Percentiles rank a stretch among this genome's conserved stretches.
Conservation (phyloP, 129 eudicot species). For the Flaveria trinervia region DNA sequence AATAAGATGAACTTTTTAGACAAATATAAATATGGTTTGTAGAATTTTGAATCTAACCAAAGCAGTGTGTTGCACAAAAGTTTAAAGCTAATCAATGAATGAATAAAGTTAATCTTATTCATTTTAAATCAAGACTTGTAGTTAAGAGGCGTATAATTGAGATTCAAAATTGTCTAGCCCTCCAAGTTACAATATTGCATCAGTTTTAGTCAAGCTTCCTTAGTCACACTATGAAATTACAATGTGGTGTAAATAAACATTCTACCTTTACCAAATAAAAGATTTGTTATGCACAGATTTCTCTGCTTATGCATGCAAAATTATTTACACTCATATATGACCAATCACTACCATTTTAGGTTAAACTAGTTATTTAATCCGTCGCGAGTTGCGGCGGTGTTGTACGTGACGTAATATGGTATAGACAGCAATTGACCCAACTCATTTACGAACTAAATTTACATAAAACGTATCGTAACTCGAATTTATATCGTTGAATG, state of each 20-base stretch:
- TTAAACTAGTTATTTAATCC: background rate
- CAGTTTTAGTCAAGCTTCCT: background rate
- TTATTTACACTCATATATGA: background rate
- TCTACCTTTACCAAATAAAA: slow-evolving; percentile 15
- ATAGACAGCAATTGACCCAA: too few species aligned
- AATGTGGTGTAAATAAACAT: background rate
- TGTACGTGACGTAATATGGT: too few species aligned
- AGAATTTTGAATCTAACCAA: slow-evolving; percentile 3
- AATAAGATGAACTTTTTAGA: background rate
- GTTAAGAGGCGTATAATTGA: background rate
- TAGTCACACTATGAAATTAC: background rate
- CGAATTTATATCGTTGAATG: too few species aligned
- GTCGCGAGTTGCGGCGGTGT: too few species aligned
- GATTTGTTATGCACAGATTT: background rate
- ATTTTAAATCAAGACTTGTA: background rate
- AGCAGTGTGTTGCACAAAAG: background rate
- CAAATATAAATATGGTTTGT: background rate
- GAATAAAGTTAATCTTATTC: background rate
- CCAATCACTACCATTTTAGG: slow-evolving; percentile 8
- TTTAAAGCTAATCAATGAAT: background rate
- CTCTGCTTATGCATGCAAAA: slow-evolving; percentile 16
- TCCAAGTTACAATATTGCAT: slow-evolving; percentile 9
- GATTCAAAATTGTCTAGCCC: slow-evolving; percentile 14
- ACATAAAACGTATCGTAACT: too few species aligned
- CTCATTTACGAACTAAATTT: too few species aligned